Conservation (phyloP, 140 eudicot genomes). For the Senecio squalidus region DNA sequence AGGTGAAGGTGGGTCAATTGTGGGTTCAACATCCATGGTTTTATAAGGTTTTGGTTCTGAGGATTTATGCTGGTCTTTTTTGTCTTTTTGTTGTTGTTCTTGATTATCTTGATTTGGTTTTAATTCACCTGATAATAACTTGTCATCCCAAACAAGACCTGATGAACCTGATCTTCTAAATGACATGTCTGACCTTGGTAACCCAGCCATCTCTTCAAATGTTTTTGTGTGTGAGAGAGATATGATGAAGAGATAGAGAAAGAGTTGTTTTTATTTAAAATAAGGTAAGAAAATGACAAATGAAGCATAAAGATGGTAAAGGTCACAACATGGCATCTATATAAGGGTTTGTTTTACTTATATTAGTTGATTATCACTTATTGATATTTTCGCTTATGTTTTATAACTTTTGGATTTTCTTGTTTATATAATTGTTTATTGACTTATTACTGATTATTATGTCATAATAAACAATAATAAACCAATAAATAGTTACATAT, state of each 20-base stretch:
- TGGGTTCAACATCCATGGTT: conserved; percentile 42
- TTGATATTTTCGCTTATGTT: conserved; percentile 16
- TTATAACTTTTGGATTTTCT: no score
- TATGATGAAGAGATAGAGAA: conserved; percentile 9
- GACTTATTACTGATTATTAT: no score
- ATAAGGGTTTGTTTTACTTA: conserved; percentile 18
- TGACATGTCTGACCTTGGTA: conserved; percentile 65
- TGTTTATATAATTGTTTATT: no score
- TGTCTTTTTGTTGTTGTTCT: conserved; percentile 21
- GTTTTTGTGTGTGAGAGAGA: background rate
- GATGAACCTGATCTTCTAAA: conserved; percentile 88
- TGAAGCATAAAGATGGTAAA: conserved; percentile 24
- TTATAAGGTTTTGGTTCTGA: conserved; percentile 31
- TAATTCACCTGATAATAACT: conserved; percentile 38
- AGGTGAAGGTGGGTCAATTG: conserved; percentile 73
- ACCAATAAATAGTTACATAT: no score
- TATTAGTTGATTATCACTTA: background rate
- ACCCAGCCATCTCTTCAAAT: conserved; percentile 37
- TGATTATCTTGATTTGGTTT: no score
- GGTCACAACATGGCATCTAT: conserved; percentile 36
- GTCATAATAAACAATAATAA: no score
- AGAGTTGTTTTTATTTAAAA: conserved; percentile 12
- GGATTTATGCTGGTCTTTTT: conserved; percentile 14
- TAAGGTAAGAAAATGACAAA: conserved; percentile 24
- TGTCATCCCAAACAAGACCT: conserved; percentile 82